phyloP scores from a whole-genome alignment of 2,329 filamentous ascomycete species.

The Hirsutella thompsonii region DNA sequence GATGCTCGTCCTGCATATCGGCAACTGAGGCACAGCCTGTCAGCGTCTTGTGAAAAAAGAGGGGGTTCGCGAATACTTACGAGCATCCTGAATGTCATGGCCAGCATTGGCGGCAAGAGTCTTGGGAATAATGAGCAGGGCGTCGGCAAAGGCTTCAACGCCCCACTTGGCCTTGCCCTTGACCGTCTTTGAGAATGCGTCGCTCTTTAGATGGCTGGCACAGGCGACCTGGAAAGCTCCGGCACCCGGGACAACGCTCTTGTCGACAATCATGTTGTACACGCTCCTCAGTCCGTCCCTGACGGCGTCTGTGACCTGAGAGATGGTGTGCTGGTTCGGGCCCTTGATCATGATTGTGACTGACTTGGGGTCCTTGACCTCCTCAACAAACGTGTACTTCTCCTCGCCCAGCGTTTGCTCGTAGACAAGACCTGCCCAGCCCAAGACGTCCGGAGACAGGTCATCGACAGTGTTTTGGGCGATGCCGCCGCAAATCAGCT shows the following conservation, averaged over 20 bases:
- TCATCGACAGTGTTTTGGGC: constrained; percentile 97
- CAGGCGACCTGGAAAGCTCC: constrained; percentile 95
- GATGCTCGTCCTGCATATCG: constrained; percentile 71
- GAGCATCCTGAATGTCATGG: constrained; percentile 89
- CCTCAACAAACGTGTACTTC: constrained; percentile 97
- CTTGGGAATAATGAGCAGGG: constrained; percentile 91
- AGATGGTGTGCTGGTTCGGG: constrained; percentile 91
- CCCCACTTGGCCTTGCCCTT: constrained; percentile 98
- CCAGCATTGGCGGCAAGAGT: constrained; percentile 92
- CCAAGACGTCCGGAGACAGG: constrained; percentile 72
- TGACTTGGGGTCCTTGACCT: constrained; percentile 97
- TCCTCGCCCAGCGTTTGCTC: constrained; percentile 97
- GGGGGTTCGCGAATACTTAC: too few relatives aligned
- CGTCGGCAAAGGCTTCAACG: constrained; percentile 88
- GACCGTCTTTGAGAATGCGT: constrained; percentile 75
- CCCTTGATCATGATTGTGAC: constrained; percentile 97
- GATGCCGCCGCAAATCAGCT: constrained; percentile 82
- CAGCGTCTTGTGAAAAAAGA: too few relatives aligned
- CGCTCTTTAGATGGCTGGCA: constrained; percentile 73
- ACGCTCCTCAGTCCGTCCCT: constrained; percentile 90
- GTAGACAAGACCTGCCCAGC: constrained; percentile 93
- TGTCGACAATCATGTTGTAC: constrained; percentile 99
- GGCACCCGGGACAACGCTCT: constrained; percentile 84
- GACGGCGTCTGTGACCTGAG: constrained; percentile 92
- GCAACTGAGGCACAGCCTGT: constrained; percentile 55